Percentiles rank a stretch among this genome's conserved stretches.
phyloP scores from a whole-genome alignment of 2,329 filamentous ascomycete species.

The Hypoxylon sp. region DNA sequence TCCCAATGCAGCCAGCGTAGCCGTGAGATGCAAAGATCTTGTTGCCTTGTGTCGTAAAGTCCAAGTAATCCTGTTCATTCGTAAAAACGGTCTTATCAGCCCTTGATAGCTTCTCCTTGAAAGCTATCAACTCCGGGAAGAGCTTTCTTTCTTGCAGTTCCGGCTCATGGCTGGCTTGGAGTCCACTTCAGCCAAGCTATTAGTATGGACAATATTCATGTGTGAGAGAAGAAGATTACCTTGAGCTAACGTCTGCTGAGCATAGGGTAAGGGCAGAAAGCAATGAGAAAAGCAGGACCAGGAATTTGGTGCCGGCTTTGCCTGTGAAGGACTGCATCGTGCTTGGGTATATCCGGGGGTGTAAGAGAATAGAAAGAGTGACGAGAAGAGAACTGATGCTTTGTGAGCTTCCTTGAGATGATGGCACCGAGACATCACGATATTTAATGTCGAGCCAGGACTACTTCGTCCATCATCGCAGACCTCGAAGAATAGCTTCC shows the following conservation, averaged over 20 bases:
- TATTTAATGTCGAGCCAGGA: not conserved
- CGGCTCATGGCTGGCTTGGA: not conserved
- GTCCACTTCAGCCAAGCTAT: not conserved
- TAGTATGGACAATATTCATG: not conserved
- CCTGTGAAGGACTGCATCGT: conserved; percentile 2
- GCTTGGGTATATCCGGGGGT: not conserved
- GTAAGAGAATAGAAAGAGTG: not conserved
- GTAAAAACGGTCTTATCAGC: not conserved
- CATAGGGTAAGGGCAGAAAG: not conserved
- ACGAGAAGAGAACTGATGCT: not conserved
- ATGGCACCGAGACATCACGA: not conserved
- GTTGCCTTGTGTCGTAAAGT: not conserved
- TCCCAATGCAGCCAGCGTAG: conserved; percentile 1
- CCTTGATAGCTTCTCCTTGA: not conserved
- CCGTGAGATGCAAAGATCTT: not conserved
- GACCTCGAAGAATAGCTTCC: not conserved
- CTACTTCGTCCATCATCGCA: not conserved
- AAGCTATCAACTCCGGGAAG: not conserved
- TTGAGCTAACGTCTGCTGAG: not conserved
- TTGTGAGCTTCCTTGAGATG: not conserved
- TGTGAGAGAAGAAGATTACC: not conserved
- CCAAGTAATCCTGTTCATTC: not conserved
- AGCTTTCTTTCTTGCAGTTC: not conserved
- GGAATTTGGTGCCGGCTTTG: not conserved
- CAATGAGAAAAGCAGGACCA: conserved; percentile 8